Evolutionary conservation across 495 filamentous ascomycete species (phyloP), one percentile per base, ranked within the genome.

Genomic region (Podospora comata): DNA sequence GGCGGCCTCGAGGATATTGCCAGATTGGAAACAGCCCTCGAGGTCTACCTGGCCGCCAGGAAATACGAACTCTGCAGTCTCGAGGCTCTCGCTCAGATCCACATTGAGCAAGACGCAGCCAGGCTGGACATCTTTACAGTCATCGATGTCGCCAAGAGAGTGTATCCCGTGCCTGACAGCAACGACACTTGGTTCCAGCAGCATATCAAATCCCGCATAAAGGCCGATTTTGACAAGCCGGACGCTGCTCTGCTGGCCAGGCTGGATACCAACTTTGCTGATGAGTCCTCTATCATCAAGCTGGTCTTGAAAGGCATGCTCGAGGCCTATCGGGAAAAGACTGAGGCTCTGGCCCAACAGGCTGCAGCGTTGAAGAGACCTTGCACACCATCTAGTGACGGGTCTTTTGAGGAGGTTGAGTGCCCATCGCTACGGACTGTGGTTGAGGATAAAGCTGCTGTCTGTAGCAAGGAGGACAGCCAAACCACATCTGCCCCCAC

Each of bases 151-250:
- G 63, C 72, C 56, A 65, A 67, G 26, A 64, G 65, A 27, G 57
- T 32, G 0, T 70, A 71, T 15, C 69, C 75, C 6, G 27, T 26
- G 0, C 64, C 69, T 1, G 57, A 58, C 53, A 64, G 62, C 39
- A 58, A 69, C 32, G 75, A 74, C 30, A 11, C 28, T 2, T 77
- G 75, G 75, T 65, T 77, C 34, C 64, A 56, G 18, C 39, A 4
- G 2, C 73, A 68, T 59, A 57, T 76, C 64, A 71, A 64, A 54
- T 60, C 66, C 27, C 57, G 56, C 54, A 53, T 75, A 26, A 72
- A 71, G 62, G 39, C 61, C 2, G 64, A 66, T 7, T 70, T 74
- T 11, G 4, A 65, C 27, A n/a, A 65, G n/a, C 62, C 59, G n/a
- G 11, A 34, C 4, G 20, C 60, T 13, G 18, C 30, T 11, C 27